A percentile compares a stretch with the other conserved stretches of the same genome.
These are phyloP conservation scores for Annulohypoxylon nitens DNA, from an alignment of 495 filamentous ascomycete genomes.

Conservation along the genomic window DNA sequence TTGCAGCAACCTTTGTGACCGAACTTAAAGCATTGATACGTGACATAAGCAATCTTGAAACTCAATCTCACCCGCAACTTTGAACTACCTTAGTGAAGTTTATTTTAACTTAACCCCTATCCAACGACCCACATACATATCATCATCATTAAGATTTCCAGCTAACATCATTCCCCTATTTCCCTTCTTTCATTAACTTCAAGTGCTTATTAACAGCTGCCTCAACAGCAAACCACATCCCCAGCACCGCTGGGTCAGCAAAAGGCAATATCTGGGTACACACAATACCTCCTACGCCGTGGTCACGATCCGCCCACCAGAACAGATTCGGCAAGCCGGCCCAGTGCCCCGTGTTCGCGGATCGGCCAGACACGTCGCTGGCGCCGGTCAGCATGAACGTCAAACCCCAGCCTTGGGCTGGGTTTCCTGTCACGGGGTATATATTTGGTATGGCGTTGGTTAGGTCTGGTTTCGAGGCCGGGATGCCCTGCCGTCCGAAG, in stretches of 20 bases:
- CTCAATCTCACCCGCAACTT: no score
- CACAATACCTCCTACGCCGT: conserved; percentile 70
- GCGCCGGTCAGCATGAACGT: conserved; percentile 63
- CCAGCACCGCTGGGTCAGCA: conserved; percentile 58
- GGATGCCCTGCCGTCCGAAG: conserved; percentile 59
- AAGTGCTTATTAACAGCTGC: conserved; percentile 50
- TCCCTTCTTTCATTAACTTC: neutral
- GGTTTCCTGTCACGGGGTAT: conserved; percentile 63
- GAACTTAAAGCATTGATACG: neutral
- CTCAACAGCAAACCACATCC: conserved; percentile 58
- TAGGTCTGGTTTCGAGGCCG: conserved; percentile 65
- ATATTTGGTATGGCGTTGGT: conserved; percentile 60
- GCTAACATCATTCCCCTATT: neutral
- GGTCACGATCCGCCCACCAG: conserved; percentile 72
- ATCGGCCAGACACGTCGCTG: conserved; percentile 63
- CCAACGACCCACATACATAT: neutral
- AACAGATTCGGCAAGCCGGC: conserved; percentile 71
- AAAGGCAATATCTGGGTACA: conserved; percentile 71
- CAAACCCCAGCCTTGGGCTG: conserved; percentile 72
- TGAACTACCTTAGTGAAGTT: neutral
- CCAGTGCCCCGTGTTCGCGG: conserved; percentile 64
- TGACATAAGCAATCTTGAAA: neutral
- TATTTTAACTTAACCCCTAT: neutral
- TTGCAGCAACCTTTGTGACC: neutral
- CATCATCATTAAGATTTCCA: neutral